These are phyloP conservation scores for Xylaria grammica DNA, from an alignment of 495 filamentous ascomycete genomes.

Conservation along the genomic window DNA sequence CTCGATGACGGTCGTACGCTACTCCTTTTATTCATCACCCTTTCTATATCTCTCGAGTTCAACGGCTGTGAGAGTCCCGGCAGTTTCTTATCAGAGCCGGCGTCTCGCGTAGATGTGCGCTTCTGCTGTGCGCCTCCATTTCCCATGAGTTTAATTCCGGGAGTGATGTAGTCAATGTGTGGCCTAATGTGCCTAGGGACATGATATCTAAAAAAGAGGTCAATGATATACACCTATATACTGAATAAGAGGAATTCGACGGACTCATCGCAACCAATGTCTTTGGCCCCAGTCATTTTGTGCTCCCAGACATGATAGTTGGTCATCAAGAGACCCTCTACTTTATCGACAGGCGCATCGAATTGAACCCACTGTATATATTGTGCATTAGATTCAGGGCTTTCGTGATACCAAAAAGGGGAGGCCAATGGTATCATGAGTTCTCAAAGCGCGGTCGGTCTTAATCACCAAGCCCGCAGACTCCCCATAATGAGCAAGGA, in stretches of 20 bases:
- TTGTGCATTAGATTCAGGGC: constrained; percentile 37
- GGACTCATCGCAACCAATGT: constrained; percentile 40
- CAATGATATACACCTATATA: not conserved
- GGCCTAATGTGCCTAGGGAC: constrained; percentile 54
- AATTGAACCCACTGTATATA: constrained; percentile 55
- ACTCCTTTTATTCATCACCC: constrained; percentile 29
- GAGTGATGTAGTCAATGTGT: constrained; percentile 66
- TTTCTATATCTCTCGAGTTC: constrained; percentile 20
- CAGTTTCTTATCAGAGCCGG: not conserved
- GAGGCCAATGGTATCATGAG: not conserved
- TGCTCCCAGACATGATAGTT: constrained; percentile 64
- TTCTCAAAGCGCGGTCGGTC: not conserved
- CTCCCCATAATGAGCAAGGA: not conserved
- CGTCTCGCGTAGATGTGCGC: constrained; percentile 14
- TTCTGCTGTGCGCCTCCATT: constrained; percentile 29
- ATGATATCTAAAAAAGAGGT: constrained; percentile 47
- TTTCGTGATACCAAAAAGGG: constrained; percentile 5
- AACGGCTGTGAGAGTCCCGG: constrained; percentile 19
- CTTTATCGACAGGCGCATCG: constrained; percentile 57
- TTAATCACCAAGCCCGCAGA: not conserved
- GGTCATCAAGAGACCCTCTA: constrained; percentile 59
- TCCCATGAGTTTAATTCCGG: constrained; percentile 56
- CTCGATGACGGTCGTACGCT: constrained; percentile 1
- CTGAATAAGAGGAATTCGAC: constrained; percentile 8
- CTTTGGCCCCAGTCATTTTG: constrained; percentile 29